Evolutionary conservation across 2,329 filamentous ascomycete genomes (phyloP), one percentile per base, ranked within the genome.

Genomic region (Ophiostoma perfectum): DNA sequence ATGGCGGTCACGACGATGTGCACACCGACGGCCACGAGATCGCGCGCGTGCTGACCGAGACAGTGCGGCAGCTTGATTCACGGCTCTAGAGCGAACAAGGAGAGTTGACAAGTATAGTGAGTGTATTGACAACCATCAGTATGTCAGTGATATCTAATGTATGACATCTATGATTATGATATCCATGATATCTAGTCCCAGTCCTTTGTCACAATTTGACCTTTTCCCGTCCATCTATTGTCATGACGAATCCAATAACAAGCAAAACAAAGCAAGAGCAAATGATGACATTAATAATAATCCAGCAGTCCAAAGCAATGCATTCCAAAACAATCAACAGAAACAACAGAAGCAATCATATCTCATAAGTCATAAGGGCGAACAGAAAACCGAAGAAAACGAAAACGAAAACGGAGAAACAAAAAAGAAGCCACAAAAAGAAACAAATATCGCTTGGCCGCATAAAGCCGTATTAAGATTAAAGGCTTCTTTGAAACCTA

Each of bases 1-100:
- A 75, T 8, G 89, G 86, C 4, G 80, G 80, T 49, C 90, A 92
- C 76, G 84, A 91, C 76, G 82, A 84, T 71, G 79, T 89, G 2
- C 90, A 88, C 86, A 75, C 83, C 74, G 81, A 85, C 69, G 88
- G 88, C 16, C 75, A 75, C 45, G 83, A 87, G 72, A 75, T 90
- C 65, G 86, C 83, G 41, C 77, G 78, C 66, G 76, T 84, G 18
- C 75, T 84, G 58, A 73, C 73, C n/a, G 72, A 76, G 66, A 74
- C 76, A n/a, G 45, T 73, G 55, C 42, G 64, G 27, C 70, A 72
- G 27, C 62, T 72, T 8, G 68, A 69, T 45, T n/a, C 9, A 5
- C 38, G 38, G 58, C 27, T 27, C 27, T 52, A 45, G 16, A 52
- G 47, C 42, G 14, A 12, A 45, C 27, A 27, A 5, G 3, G 9